Evolutionary conservation across 2,329 filamentous ascomycete species (phyloP), one percentile per base, ranked within the genome.

Genomic region (Diaporthe caulivora): DNA sequence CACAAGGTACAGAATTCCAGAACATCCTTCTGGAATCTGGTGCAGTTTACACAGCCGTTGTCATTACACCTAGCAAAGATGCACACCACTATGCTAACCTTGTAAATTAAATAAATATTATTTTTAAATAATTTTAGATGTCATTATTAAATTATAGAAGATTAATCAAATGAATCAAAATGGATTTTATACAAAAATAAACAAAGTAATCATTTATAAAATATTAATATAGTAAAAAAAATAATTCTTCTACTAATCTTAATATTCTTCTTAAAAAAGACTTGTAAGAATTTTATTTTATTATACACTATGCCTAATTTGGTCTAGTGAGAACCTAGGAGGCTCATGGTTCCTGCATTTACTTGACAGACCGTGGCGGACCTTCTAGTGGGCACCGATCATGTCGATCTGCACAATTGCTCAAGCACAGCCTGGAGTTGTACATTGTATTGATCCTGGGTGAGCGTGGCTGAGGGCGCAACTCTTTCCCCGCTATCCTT

Each of bases 331-430:
- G 1, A 24, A 26, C 1, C 5, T 3, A 29, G 18, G 5, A 17
- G 11, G 15, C n/a, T 18, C 13, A 26, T 11, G 26, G 62, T 53
- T 29, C 62, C 62, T 67, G 62, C 62, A 40, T 67, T 67, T 6
- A 37, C 26, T 8, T 40, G 31, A 17, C 7, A 40, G 44, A 21
- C 47, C 17, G 47, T 11, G 62, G 62, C 62, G 62, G 62, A 53
- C n/a, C n/a, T 67, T 67, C 31, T 51, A 51, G 62, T 67, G 21
- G 62, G n/a, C 44, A 67, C 62, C 62, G 62, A 53, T 51, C 44
- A 53, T 40, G 62, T 67, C 47, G 47, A 53, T 53, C 62, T 53
- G 47, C 47, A 9, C 13, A 29, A 29, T 4, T 53, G 29, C 31
- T 40, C n/a, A 26, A 26, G 47, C 15, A 40, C 47, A 8, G 47